Conservation (phyloP, 2,329 filamentous ascomycete species). For the Pseudocercospora macadamiae region DNA sequence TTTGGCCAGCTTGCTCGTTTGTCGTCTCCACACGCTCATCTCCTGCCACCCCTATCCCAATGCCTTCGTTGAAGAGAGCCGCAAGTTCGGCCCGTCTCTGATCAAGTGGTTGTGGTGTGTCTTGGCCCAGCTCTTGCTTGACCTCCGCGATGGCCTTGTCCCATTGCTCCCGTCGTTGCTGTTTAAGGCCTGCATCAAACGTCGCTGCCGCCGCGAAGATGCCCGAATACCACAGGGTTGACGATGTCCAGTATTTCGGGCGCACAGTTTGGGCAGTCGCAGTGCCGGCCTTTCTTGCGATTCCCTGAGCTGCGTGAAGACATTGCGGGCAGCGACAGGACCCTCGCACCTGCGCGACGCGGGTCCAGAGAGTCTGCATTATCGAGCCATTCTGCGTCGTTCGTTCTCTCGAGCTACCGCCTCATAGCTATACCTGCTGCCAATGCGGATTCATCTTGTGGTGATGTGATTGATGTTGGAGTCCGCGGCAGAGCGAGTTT, state of each 20-base stretch:
- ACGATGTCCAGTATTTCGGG: conserved; percentile 55
- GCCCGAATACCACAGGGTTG: conserved; percentile 68
- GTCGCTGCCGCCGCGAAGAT: conserved; percentile 68
- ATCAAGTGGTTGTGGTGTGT: too few species aligned
- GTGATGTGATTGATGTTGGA: neutral
- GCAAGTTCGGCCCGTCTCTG: too few species aligned
- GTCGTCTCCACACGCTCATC: too few species aligned
- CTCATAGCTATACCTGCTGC: neutral
- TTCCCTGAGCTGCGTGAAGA: conserved; percentile 49
- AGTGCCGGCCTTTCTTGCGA: conserved; percentile 55
- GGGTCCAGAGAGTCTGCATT: conserved; percentile 72
- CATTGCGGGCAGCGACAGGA: conserved; percentile 67
- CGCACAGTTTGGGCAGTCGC: conserved; percentile 54
- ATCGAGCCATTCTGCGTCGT: conserved; percentile 29
- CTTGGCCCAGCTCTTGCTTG: conserved; percentile 49
- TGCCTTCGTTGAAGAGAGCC: too few species aligned
- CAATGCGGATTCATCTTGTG: neutral
- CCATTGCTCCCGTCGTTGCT: conserved; percentile 61
- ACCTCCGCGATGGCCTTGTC: conserved; percentile 63
- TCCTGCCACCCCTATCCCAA: too few species aligned
- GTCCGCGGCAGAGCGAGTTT: neutral
- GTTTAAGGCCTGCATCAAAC: conserved; percentile 63
- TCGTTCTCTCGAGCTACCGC: neutral
- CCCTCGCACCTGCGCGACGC: conserved; percentile 63
- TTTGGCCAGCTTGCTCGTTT: too few species aligned